A percentile compares a stretch with the other conserved stretches of the same genome.
Evolutionary conservation across 352 stramenopile species (phyloP).

Genomic region (Phytophthora uliginosa): DNA sequence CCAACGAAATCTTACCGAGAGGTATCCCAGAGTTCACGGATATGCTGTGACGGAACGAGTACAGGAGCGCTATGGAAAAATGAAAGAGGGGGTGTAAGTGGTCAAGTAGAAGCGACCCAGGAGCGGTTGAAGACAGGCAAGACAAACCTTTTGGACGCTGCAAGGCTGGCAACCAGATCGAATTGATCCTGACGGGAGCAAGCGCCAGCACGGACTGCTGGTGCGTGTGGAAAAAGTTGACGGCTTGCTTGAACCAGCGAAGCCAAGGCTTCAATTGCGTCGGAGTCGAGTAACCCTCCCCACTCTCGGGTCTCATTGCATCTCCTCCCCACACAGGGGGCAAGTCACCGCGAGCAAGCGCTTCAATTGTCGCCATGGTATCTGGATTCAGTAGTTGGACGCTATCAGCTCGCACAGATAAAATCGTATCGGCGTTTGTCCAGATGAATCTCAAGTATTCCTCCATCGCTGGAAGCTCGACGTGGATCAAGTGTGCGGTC

Average conservation of each 20-base stretch:
- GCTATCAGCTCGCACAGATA: slow-evolving; percentile 38
- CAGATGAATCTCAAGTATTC: slow-evolving; percentile 55
- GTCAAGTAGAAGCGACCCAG: not conserved
- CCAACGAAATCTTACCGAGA: slow-evolving; percentile 34
- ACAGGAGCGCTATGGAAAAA: slow-evolving; percentile 42
- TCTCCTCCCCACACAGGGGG: slow-evolving; percentile 24
- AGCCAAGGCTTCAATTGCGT: slow-evolving; percentile 33
- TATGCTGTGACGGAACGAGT: slow-evolving; percentile 44
- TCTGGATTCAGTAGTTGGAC: slow-evolving; percentile 26
- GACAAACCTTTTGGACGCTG: slow-evolving; percentile 55
- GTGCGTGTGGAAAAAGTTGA: slow-evolving; percentile 44
- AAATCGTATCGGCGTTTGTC: slow-evolving; percentile 44
- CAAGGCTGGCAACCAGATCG: slow-evolving; percentile 54
- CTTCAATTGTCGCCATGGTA: slow-evolving; percentile 23
- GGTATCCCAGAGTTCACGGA: slow-evolving; percentile 26
- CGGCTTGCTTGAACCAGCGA: slow-evolving; percentile 38
- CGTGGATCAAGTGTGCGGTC: slow-evolving; percentile 44
- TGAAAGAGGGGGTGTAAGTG: not conserved
- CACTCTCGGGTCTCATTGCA: not conserved
- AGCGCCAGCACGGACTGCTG: slow-evolving; percentile 29
- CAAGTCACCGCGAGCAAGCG: slow-evolving; percentile 22
- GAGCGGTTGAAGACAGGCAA: not conserved
- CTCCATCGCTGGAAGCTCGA: slow-evolving; percentile 66
- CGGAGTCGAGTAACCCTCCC: slow-evolving; percentile 37
- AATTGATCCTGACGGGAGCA: slow-evolving; percentile 12